phyloP scores from a whole-genome alignment of 345 rosid species.

The Schrenkiella parvula region DNA sequence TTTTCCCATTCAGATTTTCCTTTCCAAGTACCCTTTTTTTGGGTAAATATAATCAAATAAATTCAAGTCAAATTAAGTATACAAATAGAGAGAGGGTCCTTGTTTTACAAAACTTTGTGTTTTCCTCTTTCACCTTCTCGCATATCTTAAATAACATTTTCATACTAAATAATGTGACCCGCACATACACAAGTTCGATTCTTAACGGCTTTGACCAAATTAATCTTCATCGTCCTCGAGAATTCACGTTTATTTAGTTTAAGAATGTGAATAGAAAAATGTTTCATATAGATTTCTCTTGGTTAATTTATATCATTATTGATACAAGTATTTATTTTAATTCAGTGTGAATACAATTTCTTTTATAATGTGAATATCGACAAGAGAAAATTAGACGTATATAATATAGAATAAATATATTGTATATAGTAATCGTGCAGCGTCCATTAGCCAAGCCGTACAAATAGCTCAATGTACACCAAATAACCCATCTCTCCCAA shows the following conservation, averaged over 20 bases:
- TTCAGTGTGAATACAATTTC: background rate
- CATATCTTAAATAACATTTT: constrained; percentile 12
- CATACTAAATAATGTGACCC: background rate
- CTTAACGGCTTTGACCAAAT: background rate
- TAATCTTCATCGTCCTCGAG: background rate
- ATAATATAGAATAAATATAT: background rate
- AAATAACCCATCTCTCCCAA: constrained; percentile 17
- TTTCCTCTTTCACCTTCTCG: constrained; percentile 21
- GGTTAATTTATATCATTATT: background rate
- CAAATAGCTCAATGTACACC: constrained; percentile 33
- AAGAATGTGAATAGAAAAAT: background rate
- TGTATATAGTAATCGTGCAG: background rate
- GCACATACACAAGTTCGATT: background rate
- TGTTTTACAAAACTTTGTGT: constrained; percentile 15
- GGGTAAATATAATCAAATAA: constrained; percentile 4
- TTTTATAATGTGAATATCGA: background rate
- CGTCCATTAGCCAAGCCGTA: constrained; percentile 28
- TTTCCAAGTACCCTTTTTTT: constrained; percentile 10
- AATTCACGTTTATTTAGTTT: background rate
- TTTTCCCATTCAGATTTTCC: constrained; percentile 27
- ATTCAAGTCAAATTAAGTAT: constrained; percentile 23
- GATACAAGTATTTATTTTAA: background rate
- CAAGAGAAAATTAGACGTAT: background rate
- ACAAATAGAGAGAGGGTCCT: background rate
- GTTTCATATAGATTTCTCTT: background rate